Base-by-base conservation (phyloP, 2,329 filamentous ascomycete genomes). In the Rhexocercosporidium sp. region DNA sequence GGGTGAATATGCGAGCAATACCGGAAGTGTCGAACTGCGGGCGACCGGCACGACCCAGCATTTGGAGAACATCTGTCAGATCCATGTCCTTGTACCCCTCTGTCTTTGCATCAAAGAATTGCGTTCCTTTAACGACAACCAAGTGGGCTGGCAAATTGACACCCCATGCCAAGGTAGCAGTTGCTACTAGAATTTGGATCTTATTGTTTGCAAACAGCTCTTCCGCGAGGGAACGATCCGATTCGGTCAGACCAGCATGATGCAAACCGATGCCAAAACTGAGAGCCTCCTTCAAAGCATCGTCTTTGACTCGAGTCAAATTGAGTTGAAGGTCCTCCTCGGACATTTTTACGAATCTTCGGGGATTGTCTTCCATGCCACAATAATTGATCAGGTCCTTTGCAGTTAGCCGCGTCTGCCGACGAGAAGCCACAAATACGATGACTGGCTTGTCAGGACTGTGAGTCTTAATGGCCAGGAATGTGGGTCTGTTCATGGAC, bases 21-120 rank as follows among this genome's bases (percentile, higher is more conserved):
- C 96, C 96, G 0, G 94, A 97, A 63, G 90, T 92, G 79, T 99
- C 96, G 78, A 99, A 99, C 77, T 99, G 96, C 3, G 96, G 96
- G 70, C 96, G 92, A 18, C 96, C 96, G 14, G 96, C 96, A 80
- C 96, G 91, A 73, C 96, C 96, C 31, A 99, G 84, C 96, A 99
- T 99, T 80, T 99, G 96, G 69, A 99, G 82, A 37, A 99, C 96
- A 80, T 99, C 96, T 0, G 96, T 99, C 67, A 99, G 82, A 78
- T 99, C 96, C 96, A 99, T 99, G 79, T 99, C 96, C 77, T 93
- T 96, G 81, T 99, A 99, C 0, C 92, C 95, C 81, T 98, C 96
- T 4, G 93, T 96, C 80, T 99, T 99, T 46, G 96, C 96, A 75
- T 99, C 96, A 77, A 96, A 99, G 81, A 92, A 99, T 76, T 99